Base-by-base conservation (phyloP, 2,329 filamentous ascomycete species). In the Fonsecaea nubica region DNA sequence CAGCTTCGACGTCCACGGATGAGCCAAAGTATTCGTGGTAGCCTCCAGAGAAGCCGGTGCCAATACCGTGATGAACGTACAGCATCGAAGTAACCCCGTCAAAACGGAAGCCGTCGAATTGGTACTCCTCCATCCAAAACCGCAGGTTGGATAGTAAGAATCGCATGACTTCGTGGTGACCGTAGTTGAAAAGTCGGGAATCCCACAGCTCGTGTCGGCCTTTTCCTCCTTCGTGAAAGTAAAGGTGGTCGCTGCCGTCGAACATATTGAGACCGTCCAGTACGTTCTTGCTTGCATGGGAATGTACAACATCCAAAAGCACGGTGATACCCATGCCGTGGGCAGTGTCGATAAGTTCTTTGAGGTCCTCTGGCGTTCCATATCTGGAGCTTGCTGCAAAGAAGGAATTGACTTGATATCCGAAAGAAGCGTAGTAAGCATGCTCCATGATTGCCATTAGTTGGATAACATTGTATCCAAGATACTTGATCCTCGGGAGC, bases 391-490 rank as follows among this genome's bases (percentile, higher is more conserved):
- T 97, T 12, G 94, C 93, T 33, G 95, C 95, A 75, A 98, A 99
- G 84, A 99, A 99, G 80, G 91, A 97, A 83, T 98, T 99, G 81
- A 99, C 88, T 80, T 99, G 95, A 79, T 99, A 99, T 55, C 95
- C 95, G 75, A 99, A 99, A 76, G 94, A 98, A 74, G 95, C 95
- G 78, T 99, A 99, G 84, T 99, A 99, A 58, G 95, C 95, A 80
- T 99, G 95, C 77, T 99, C 95, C 94, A 99, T 99, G 76, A 99
- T 86, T 54, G 95, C 95, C 95, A 99, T 99, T 70, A 99, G 85
- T 78, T 99, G 95, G 72, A 99, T 98, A 62, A 93, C 91, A 77
- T 99, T 98, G 83, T 99, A 99, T 48, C 94, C 95, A 52, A 98
- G 84, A 70, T 88, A 83, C 76, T 93, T 90, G 81, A 99, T 98